Base-by-base conservation (phyloP, 2,329 filamentous ascomycete species). In the Pseudopithomyces chartarum region DNA sequence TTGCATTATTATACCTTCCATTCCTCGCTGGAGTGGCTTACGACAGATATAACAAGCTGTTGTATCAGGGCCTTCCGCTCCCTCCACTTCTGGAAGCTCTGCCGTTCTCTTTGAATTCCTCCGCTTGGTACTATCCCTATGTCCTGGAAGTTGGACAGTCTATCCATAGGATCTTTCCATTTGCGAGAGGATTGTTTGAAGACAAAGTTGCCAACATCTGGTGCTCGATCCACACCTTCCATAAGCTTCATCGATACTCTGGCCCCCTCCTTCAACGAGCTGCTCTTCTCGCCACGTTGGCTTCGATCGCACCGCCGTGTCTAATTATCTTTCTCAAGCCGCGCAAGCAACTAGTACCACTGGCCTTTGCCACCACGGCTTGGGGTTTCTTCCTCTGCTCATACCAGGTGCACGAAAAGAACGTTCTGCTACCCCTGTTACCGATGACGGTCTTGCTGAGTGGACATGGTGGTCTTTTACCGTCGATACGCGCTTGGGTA, bases 141-240 rank as follows among this genome's bases (percentile, higher is more conserved):
- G 70, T 93, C 4, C 86, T 95, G 69, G 92, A 97, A 74, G 68
- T 96, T 34, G 81, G 88, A 0, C 96, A 99, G 76, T 85, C 92
- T 66, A 78, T 97, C 11, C 91, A 97, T 73, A 89, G 95, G n/a
- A 85, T 98, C 55, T 98, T 99, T 68, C 95, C 96, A 0, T 97
- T 99, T 71, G 87, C 93, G 1, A 87, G 95, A n/a, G 95, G 95
- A 3, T 80, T 99, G 6, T 99, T 98, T 69, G 96, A 99, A 78
- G 95, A 98, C 80, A 99, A 99, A 77, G 96, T 99, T 19, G 95
- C 95, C 69, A 99, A 99, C 73, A 90, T 97, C 69, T 99, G 95
- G 95, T 99, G 95, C 73, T 89, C 92, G 4, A 82, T 94, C 54
- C 96, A 98, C 73, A 89, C 95, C 0, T 83, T 96, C 54, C 83